phyloP scores from a whole-genome alignment of 1,284 basidiomycete species.

The Fomitiporia mediterranea region DNA sequence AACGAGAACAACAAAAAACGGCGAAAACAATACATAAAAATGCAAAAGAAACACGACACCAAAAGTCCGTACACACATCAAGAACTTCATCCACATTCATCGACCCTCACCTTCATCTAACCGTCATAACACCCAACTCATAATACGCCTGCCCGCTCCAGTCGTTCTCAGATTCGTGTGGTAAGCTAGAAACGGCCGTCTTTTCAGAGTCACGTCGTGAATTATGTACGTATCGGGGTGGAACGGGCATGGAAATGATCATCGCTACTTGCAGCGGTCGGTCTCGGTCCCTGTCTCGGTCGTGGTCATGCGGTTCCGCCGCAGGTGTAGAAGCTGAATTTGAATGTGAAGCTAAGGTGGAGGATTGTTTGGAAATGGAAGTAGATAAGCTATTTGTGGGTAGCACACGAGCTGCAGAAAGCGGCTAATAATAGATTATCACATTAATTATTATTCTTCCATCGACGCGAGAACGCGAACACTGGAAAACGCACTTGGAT shows the following conservation, averaged over 20 bases:
- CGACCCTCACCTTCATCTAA: not conserved
- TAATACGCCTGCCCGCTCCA: not conserved
- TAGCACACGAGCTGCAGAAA: not conserved
- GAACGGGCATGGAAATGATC: constrained; percentile 4
- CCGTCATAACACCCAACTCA: not conserved
- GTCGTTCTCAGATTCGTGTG: not conserved
- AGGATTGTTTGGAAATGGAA: too few species aligned
- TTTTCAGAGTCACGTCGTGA: not conserved
- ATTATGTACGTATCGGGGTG: not conserved
- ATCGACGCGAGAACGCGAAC: too few species aligned
- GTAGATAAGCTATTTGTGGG: too few species aligned
- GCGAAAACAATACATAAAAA: too few species aligned
- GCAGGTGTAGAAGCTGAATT: not conserved
- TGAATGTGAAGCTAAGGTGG: not conserved
- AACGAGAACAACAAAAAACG: too few species aligned
- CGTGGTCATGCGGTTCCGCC: not conserved
- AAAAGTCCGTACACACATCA: not conserved
- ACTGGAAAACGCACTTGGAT: not conserved
- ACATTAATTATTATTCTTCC: too few species aligned
- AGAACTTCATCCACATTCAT: too few species aligned
- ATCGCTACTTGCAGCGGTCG: not conserved
- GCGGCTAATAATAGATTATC: not conserved
- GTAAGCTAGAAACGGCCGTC: not conserved
- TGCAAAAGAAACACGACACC: not conserved
- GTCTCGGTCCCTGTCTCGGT: too few species aligned